These are phyloP conservation scores for Talaromyces atroroseus DNA, from an alignment of 2,329 filamentous ascomycete genomes.

Conservation along the genomic window DNA sequence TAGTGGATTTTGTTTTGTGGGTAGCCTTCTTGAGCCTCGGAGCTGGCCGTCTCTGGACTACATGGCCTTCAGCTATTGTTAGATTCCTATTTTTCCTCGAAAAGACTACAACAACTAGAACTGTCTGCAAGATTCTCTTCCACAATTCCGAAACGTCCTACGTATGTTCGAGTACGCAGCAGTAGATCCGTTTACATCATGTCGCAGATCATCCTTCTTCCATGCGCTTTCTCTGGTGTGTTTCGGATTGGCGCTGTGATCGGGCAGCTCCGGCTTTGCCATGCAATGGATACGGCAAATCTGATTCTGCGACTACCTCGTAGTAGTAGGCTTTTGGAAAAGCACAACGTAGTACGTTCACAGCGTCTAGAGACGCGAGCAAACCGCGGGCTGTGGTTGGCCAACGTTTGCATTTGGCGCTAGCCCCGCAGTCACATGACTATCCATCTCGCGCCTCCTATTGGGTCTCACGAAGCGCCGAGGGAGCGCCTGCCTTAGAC, in stretches of 20 bases:
- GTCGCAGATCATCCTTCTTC: neutral
- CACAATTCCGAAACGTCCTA: neutral
- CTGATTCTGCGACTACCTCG: too few species aligned
- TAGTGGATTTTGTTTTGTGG: neutral
- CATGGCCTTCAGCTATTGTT: neutral
- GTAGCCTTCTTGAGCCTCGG: neutral
- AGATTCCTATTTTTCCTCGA: neutral
- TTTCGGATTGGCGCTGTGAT: conserved; percentile 1
- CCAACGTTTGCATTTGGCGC: neutral
- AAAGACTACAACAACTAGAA: neutral
- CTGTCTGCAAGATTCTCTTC: neutral
- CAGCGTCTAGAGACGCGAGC: too few species aligned
- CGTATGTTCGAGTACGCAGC: neutral
- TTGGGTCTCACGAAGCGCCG: conserved; percentile 10
- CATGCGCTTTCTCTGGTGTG: neutral
- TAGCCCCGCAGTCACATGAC: neutral
- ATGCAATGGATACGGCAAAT: too few species aligned
- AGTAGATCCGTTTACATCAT: neutral
- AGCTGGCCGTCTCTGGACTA: neutral
- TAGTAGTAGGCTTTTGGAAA: too few species aligned
- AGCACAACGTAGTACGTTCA: too few species aligned
- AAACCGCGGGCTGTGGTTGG: neutral
- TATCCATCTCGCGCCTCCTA: neutral
- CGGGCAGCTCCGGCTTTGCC: neutral
- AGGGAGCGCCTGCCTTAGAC: conserved; percentile 6